A percentile compares a stretch with the other conserved stretches of the same genome.
phyloP scores from a whole-genome alignment of 805 yeast species.

The Kluyveromyces nonfermentans region DNA sequence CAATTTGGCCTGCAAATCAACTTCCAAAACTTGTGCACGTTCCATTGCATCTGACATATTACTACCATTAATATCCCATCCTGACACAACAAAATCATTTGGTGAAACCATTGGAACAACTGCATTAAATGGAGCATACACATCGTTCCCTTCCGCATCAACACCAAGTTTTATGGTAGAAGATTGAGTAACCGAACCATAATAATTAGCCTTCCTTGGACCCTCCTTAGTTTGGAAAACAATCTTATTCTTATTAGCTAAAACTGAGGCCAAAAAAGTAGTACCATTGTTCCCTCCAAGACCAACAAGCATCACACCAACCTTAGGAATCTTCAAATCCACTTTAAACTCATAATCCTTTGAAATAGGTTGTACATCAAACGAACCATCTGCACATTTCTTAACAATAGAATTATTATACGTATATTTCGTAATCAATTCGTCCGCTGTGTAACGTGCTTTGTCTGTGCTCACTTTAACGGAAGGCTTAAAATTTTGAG shows the following conservation, averaged over 20 bases:
- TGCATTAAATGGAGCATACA: conserved; percentile 86
- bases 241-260: conserved; percentile 75
- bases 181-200: conserved; percentile 90
- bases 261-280: conserved; percentile 73
- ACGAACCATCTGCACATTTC: conserved; percentile 37
- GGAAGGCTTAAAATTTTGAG: conserved; percentile 1
- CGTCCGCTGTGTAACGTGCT: conserved; percentile 40
- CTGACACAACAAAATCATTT: conserved; percentile 80
- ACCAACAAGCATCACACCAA: conserved; percentile 87
- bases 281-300: conserved; percentile 96
- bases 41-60: conserved; percentile 70
- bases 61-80: conserved; percentile 84
- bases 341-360: conserved; percentile 79
- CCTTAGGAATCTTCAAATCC: conserved; percentile 70
- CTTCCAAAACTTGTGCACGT: conserved; percentile 81
- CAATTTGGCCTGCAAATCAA: conserved; percentile 71
- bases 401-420: conserved; percentile 65
- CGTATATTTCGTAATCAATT: conserved; percentile 48
- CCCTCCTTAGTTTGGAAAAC: conserved; percentile 80
- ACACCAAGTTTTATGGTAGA: conserved; percentile 86
- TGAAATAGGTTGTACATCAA: conserved; percentile 58
- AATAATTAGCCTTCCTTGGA: conserved; percentile 67
- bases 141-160: conserved; percentile 71
- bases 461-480: conserved; percentile 44
- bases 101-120: conserved; percentile 84